These are phyloP conservation scores for Aspergillus quadricinctus DNA, from an alignment of 2,329 filamentous ascomycete genomes.

Conservation along the genomic window DNA sequence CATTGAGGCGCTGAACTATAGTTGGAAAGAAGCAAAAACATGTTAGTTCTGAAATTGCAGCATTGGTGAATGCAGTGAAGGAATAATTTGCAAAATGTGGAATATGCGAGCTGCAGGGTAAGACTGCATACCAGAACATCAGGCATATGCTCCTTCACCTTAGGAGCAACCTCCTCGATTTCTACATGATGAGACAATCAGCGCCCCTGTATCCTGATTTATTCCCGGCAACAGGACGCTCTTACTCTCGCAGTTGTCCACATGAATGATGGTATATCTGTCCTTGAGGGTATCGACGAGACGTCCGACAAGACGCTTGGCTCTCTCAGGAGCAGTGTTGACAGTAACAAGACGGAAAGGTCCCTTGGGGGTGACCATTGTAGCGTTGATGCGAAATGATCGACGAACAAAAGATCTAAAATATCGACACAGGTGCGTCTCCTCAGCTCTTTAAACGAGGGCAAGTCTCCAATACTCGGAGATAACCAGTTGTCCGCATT, in stretches of 20 bases:
- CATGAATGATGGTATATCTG: conserved; percentile 58
- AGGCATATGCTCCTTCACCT: conserved; percentile 50
- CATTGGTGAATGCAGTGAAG: background rate
- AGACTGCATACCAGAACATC: conserved; percentile 49
- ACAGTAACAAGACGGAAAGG: conserved; percentile 64
- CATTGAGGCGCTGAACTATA: conserved; percentile 60
- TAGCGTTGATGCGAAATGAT: conserved; percentile 5
- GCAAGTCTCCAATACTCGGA: background rate
- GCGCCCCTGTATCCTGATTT: background rate
- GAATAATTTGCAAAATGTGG: conserved; percentile 8
- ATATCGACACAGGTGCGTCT: background rate
- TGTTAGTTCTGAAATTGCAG: conserved; percentile 2
- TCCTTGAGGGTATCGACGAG: conserved; percentile 60
- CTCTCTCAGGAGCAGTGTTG: conserved; percentile 63
- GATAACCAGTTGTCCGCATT: background rate
- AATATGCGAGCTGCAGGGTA: background rate
- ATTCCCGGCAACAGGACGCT: background rate
- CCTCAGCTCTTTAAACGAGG: background rate
- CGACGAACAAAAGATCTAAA: background rate
- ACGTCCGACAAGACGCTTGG: conserved; percentile 58
- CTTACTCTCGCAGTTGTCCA: conserved; percentile 59
- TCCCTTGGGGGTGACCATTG: conserved; percentile 43
- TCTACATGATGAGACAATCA: conserved; percentile 16
- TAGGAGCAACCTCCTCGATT: conserved; percentile 53
- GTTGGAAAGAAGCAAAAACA: conserved; percentile 1